These are phyloP conservation scores for Metschnikowia gelsemii DNA, from an alignment of 805 yeast genomes.

Conservation along the genomic window DNA sequence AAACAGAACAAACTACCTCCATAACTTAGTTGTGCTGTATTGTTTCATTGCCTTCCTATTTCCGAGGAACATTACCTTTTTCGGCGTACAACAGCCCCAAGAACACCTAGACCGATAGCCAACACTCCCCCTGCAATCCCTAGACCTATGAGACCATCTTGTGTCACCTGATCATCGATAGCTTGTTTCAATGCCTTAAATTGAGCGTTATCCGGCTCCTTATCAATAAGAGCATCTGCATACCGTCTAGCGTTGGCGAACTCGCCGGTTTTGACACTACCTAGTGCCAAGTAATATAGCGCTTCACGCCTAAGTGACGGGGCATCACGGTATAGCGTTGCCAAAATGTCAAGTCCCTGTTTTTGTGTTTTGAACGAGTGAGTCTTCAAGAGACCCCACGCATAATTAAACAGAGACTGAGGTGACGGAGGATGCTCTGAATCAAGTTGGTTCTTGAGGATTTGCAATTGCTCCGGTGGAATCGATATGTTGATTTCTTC, in stretches of 20 bases:
- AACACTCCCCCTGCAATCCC: slow-evolving; percentile 84
- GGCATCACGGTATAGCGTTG: slow-evolving; percentile 67
- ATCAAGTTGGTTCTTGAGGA: slow-evolving; percentile 73
- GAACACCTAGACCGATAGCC: slow-evolving; percentile 75
- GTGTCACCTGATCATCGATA: slow-evolving; percentile 80
- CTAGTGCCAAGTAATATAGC: slow-evolving; percentile 81
- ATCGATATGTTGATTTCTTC: slow-evolving; percentile 52
- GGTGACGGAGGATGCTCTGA: slow-evolving; percentile 81
- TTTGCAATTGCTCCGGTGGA: slow-evolving; percentile 69
- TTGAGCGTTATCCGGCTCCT: slow-evolving; percentile 85
- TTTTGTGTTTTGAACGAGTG: slow-evolving; percentile 60
- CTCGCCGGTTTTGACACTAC: slow-evolving; percentile 86
- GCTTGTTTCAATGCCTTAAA: slow-evolving; percentile 68
- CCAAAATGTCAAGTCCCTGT: slow-evolving; percentile 74
- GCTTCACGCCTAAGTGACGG: slow-evolving; percentile 87
- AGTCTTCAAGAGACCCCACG: slow-evolving; percentile 93
- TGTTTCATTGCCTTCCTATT: no score
- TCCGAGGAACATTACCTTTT: slow-evolving; percentile 17
- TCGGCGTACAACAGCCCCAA: slow-evolving; percentile 42
- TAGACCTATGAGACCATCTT: slow-evolving; percentile 84
- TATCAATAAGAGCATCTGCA: slow-evolving; percentile 68
- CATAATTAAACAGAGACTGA: slow-evolving; percentile 88
- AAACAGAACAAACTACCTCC: background rate
- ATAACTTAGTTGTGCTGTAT: no score
- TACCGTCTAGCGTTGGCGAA: slow-evolving; percentile 82